phyloP scores from a whole-genome alignment of 2,329 filamentous ascomycete species.

The Penicillium oxalicum region DNA sequence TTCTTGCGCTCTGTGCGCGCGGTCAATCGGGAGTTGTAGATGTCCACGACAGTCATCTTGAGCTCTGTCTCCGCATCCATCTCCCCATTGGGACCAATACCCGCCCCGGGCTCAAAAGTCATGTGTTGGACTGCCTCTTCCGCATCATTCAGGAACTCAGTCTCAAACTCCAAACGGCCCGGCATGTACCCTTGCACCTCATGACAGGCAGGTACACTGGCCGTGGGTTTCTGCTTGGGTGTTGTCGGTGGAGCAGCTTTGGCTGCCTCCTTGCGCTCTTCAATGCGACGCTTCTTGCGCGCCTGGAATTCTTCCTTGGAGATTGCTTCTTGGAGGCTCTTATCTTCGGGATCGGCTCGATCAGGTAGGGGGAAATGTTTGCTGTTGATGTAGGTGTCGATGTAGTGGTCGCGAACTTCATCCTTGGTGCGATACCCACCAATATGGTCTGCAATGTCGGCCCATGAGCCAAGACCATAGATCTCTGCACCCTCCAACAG shows the following conservation, averaged over 20 bases:
- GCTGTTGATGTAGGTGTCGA: constrained; percentile 79
- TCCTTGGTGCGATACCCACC: constrained; percentile 91
- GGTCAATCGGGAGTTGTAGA: constrained; percentile 89
- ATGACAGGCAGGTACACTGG: constrained; percentile 90
- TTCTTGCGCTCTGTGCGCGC: constrained; percentile 91
- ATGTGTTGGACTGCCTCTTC: constrained; percentile 98
- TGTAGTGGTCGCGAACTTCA: constrained; percentile 91
- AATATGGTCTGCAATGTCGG: constrained; percentile 96
- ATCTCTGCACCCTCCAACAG: constrained; percentile 91
- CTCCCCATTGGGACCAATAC: constrained; percentile 80
- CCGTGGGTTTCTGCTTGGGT: constrained; percentile 92
- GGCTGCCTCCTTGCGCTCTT: constrained; percentile 79
- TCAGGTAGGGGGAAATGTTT: constrained; percentile 79
- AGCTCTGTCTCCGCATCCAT: constrained; percentile 94
- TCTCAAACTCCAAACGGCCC: constrained; percentile 93
- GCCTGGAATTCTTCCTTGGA: constrained; percentile 89
- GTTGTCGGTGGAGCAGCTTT: constrained; percentile 77
- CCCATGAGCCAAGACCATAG: constrained; percentile 94
- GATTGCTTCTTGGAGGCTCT: constrained; percentile 68
- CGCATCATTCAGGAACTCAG: constrained; percentile 93
- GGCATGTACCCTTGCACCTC: constrained; percentile 99
- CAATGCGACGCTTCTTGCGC: constrained; percentile 86
- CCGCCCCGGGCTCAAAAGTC: constrained; percentile 95
- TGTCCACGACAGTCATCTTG: constrained; percentile 96
- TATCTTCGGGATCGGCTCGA: constrained; percentile 76